Evolutionary conservation across 768 basidiomycete species (phyloP), one percentile per base, ranked within the genome.

Genomic region (Mrakia frigida): DNA sequence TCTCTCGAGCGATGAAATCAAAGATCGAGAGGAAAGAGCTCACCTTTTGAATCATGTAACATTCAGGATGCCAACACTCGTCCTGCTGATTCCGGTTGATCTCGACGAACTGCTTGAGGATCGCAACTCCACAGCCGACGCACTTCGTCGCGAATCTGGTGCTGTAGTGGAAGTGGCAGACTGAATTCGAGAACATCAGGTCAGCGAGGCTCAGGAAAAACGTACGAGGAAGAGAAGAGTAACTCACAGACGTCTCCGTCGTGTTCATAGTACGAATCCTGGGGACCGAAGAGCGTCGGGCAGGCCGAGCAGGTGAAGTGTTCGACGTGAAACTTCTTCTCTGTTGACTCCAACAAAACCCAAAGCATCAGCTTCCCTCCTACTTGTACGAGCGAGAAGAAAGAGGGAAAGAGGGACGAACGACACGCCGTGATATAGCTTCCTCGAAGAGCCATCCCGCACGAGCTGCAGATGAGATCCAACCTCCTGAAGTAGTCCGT

Each of bases 1-100:
- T 60, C 37, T 25, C 68, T 16, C 21, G 39, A n/a, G 25, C n/a
- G 61, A 63, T 33, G 31, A 71, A 68, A 33, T 37, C 28, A 3
- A 25, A 52, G 0, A 6, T 11, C 9, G 70, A 70, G 70, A 28
- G 21, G n/a, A 33, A 39, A n/a, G n/a, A n/a, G n/a, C 35, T 28
- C 59, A 96, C 95, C 87, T 98, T 98, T 85, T 98, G 96, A 80
- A 99, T 98, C 96, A 98, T 98, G 84, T 98, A 98, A 83, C 97
- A 99, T 84, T 99, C 97, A 74, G 97, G 97, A 87, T 99, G 97
- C 96, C 97, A 99, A 82, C 96, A 98, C 85, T 99, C 97, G 84
- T 99, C 95, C 79, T 90, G 88, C 88, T 92, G 93, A 84, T 98
- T 98, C 77, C 97, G 89, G 82, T 99, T 98, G 85, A 99, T 98